Conservation (phyloP, 202 grass and related monocot species). For the Elaeis oleifera region DNA sequence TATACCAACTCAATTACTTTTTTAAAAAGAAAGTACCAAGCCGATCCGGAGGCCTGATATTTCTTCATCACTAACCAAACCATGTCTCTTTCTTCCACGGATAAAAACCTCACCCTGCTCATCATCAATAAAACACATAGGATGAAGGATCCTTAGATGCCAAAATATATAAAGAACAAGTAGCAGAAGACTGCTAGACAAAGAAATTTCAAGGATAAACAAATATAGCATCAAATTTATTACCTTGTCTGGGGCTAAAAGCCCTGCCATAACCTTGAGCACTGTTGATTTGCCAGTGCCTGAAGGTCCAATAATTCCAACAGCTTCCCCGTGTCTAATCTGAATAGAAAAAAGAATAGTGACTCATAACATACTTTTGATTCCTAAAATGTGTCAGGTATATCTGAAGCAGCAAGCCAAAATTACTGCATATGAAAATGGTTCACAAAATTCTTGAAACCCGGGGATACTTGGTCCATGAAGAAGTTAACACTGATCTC, state of each 20-base stretch:
- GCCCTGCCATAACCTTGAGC: slow-evolving; percentile 93
- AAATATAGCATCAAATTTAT: slow-evolving; percentile 6
- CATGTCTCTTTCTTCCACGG: slow-evolving; percentile 66
- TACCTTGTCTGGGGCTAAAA: slow-evolving; percentile 82
- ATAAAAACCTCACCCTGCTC: slow-evolving; percentile 81
- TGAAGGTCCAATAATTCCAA: slow-evolving; percentile 96
- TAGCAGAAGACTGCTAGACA: too few species aligned
- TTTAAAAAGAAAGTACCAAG: slow-evolving; percentile 42
- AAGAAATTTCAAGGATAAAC: slow-evolving; percentile 8
- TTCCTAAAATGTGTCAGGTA: neutral
- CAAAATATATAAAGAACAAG: too few species aligned
- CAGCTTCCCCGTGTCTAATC: slow-evolving; percentile 96
- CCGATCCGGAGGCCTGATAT: slow-evolving; percentile 85
- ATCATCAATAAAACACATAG: slow-evolving; percentile 15
- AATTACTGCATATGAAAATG: neutral
- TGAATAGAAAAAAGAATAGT: slow-evolving; percentile 25
- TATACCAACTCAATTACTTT: too few species aligned
- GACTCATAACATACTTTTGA: neutral
- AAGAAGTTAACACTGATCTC: too few species aligned
- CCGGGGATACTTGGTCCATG: too few species aligned
- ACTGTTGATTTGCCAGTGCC: slow-evolving; percentile 97
- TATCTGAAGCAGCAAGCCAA: neutral
- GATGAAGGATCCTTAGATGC: too few species aligned
- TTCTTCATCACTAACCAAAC: slow-evolving; percentile 90
- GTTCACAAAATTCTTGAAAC: too few species aligned